Conservation (phyloP, 2,329 filamentous ascomycete species). For the Leptographium galeiforme region DNA sequence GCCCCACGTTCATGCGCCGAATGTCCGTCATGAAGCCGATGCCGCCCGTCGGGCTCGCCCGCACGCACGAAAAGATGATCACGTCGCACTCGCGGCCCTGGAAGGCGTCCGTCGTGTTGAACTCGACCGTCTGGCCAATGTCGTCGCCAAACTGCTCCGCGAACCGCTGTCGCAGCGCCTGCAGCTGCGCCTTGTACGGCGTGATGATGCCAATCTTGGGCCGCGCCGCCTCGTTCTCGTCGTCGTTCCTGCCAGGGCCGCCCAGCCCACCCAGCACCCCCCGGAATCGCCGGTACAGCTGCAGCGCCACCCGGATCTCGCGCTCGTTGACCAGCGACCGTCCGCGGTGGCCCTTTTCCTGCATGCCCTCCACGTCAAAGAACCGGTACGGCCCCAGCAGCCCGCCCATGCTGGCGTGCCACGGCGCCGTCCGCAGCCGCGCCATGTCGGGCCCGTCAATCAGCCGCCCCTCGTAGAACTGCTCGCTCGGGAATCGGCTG, state of each 20-base stretch:
- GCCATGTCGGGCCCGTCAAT: slow-evolving; percentile 79
- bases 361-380: slow-evolving; percentile 87
- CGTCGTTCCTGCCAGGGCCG: slow-evolving; percentile 34
- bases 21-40: slow-evolving; percentile 99
- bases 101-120: slow-evolving; percentile 98
- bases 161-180: slow-evolving; percentile 67
- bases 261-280: slow-evolving; percentile 15
- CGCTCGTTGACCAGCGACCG: slow-evolving; percentile 83
- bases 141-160: slow-evolving; percentile 54
- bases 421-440: slow-evolving; percentile 59
- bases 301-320: slow-evolving; percentile 76
- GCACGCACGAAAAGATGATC: slow-evolving; percentile 97
- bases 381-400: slow-evolving; percentile 89
- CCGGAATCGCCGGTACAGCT: slow-evolving; percentile 67
- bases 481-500: slow-evolving; percentile 73
- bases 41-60: slow-evolving; percentile 80
- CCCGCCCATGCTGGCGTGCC: slow-evolving; percentile 54
- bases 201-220: slow-evolving; percentile 95
- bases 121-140: slow-evolving; percentile 74
- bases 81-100: slow-evolving; percentile 94
- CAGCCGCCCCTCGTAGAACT: slow-evolving; percentile 84
- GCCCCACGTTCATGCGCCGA: slow-evolving; percentile 95
- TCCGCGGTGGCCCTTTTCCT: slow-evolving; percentile 66
- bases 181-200: slow-evolving; percentile 88
- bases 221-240: slow-evolving; percentile 51